Conservation (phyloP, 1,139 yeast species). For the Saccharomyces hybrid region DNA sequence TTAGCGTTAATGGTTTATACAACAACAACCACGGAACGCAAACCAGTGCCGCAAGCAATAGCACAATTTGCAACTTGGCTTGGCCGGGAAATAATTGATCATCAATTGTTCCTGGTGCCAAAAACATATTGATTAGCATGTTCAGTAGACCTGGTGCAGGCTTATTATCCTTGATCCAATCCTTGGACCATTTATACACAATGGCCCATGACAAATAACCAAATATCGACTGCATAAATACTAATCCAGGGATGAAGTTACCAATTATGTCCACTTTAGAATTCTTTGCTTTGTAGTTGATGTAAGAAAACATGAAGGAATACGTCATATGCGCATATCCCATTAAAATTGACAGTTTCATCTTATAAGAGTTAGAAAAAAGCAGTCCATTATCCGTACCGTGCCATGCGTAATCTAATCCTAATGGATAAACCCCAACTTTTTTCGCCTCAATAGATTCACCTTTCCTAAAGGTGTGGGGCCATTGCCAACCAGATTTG, state of each 20-base stretch:
- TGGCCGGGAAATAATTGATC: conserved; percentile 63
- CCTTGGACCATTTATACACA: conserved; percentile 69
- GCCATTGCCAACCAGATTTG: conserved; percentile 73
- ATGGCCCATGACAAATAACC: conserved; percentile 69
- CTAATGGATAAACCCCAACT: conserved; percentile 56
- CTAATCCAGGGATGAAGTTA: conserved; percentile 71
- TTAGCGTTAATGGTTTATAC: conserved; percentile 53
- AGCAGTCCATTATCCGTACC: conserved; percentile 70
- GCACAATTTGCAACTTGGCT: conserved; percentile 49
- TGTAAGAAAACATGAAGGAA: conserved; percentile 60
- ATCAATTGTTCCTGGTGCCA: conserved; percentile 65
- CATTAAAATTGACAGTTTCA: conserved; percentile 74
- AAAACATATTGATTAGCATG: conserved; percentile 75
- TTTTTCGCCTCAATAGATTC: conserved; percentile 50
- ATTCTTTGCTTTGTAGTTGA: conserved; percentile 51
- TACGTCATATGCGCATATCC: conserved; percentile 75
- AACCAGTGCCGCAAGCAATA: conserved; percentile 52
- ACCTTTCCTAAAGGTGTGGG: conserved; percentile 49
- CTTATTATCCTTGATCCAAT: conserved; percentile 58
- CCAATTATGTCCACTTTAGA: conserved; percentile 64
- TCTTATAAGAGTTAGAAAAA: conserved; percentile 71
- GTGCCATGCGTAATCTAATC: conserved; percentile 76
- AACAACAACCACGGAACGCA: conserved; percentile 75
- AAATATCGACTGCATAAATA: conserved; percentile 77
- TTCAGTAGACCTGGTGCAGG: conserved; percentile 78